Evolutionary conservation across 176 grass and related monocot genomes (phyloP), one percentile per base, ranked within the genome.

Genomic region (Carex myosuroides): DNA sequence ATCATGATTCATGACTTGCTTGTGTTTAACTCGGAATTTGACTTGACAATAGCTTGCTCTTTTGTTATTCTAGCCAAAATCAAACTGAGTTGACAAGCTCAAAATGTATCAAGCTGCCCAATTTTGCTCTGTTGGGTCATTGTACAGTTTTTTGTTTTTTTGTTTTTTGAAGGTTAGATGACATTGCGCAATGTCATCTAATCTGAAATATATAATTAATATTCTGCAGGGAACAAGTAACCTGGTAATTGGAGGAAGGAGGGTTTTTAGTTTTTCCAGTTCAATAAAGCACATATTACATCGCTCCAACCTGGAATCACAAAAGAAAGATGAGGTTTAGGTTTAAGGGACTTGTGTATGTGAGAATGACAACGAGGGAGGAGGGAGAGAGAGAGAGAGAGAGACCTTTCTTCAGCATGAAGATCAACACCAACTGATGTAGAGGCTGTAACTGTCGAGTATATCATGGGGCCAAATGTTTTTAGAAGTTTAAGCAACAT

Each of bases 201-300:
- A 39, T 39, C n/a, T 73, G 42, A 24, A 24, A 73, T 73, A 50
- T 57, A 57, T 35, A 76, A 55, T 30, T 48, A 76, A 30, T 56
- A 78, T 78, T 71, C 70, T 8, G 3, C 50, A 46, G 22, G 57
- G 3, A 6, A 64, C n/a, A 22, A 50, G 21, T 85, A 84, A 97
- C 91, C 89, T 78, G 70, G 83, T 85, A 64, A 93, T 80, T 14
- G 80, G 62, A 8, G 64, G 79, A n/a, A 64, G n/a, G 62, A 93
- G 68, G 54, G 33, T 32, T 35, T 88, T 88, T 52, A 90, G 13
- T 60, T 88, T 90, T 86, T 90, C 85, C 85, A 97, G 65, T 44
- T 93, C 89, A 81, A 41, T 70, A 60, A 91, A 91, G 55, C 91
- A 93, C 82, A 84, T 67, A 84, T 81, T 85, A 60, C 94, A 93